Base-by-base conservation (phyloP, 495 filamentous ascomycete genomes). In the Annulohypoxylon nitens region DNA sequence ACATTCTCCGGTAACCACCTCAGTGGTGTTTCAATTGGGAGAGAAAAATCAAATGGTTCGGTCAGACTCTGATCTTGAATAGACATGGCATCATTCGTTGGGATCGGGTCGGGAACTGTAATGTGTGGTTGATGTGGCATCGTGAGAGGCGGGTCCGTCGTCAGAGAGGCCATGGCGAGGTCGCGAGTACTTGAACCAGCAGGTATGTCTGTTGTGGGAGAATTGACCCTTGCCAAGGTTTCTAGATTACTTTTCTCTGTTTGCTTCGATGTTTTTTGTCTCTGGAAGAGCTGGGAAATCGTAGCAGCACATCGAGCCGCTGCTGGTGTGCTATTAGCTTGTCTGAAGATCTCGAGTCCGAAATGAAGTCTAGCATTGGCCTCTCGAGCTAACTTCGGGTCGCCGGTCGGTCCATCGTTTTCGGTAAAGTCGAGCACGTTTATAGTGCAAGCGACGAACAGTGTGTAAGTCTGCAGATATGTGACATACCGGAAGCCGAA, bases 361-460 rank as follows among this genome's bases (percentile, higher is more conserved):
- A 65, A 65, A 37, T 65, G 62, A 26, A 65, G 48, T 18, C 62
- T 65, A 2, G 62, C 62, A 45, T 65, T 65, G 5, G 62, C 62
- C 14, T 65, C 62, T 30, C 50, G 48, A 34, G 62, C 62, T 25
- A 65, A 14, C 8, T 2, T 51, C 18, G 55, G 43, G 33, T 41
- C 34, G 0, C 37, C 55, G 6, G 36, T 2, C 1, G 18, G 18
- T 2, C 18, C 34, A 23, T 59, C 55, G 14, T 43, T 59, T 25
- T 59, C 55, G 8, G 23, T 43, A 18, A 59, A 41, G 26, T 59
- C 55, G 12, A 59, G 55, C 18, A 59, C 55, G 36, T 59, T 59
- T 59, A 59, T 59, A 9, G 55, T 59, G 55, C 55, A 59, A 3
- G 55, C 55, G 55, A 59, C 55, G 18, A 59, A 59, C 16, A 59